Conservation (phyloP, 257 asterid genomes). For the Penstemon newberryi region DNA sequence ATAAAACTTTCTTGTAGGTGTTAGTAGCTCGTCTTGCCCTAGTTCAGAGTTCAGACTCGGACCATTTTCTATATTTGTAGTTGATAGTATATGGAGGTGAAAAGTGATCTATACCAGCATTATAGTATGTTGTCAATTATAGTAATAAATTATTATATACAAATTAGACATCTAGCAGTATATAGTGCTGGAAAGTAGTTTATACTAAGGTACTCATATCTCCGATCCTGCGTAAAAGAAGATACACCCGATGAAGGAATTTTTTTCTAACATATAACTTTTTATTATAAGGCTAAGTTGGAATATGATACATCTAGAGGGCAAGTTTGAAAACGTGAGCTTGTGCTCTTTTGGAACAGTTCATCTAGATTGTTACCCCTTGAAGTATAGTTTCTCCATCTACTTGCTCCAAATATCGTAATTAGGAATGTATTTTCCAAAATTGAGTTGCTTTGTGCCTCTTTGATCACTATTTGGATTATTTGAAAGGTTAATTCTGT, state of each 20-base stretch:
- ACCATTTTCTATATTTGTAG: neutral
- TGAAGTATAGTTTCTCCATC: neutral
- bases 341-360: neutral
- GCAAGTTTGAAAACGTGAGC: neutral
- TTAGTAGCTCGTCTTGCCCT: slow-evolving; percentile 9
- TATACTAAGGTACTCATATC: neutral
- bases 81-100: neutral
- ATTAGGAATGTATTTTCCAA: neutral
- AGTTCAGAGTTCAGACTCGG: neutral
- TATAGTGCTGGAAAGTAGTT: neutral
- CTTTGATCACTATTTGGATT: neutral
- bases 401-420: neutral
- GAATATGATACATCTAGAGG: neutral
- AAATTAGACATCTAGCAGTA: neutral
- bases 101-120: neutral
- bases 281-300: neutral
- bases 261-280: too few relatives aligned
- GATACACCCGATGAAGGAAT: too few relatives aligned
- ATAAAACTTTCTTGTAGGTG: neutral
- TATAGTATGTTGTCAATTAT: too few relatives aligned
- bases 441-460: neutral
- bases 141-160: too few relatives aligned
- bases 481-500: neutral
- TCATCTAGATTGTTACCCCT: neutral
- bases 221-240: too few relatives aligned